These are phyloP conservation scores for Penstemon newberryi DNA, from an alignment of 257 asterid genomes.

Conservation along the genomic window DNA sequence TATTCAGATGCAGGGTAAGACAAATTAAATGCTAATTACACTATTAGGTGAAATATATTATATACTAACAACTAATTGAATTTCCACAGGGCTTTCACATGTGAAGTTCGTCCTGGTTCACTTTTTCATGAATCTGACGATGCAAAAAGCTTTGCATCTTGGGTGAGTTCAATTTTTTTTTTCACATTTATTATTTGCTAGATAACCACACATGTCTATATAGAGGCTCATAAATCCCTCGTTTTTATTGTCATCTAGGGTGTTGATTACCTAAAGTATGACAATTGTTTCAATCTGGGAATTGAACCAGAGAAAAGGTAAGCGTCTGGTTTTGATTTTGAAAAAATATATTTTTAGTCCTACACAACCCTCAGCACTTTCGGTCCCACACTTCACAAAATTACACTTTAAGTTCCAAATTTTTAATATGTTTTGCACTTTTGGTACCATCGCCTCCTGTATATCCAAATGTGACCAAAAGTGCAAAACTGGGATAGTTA, in stretches of 20 bases:
- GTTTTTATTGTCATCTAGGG: slow-evolving; percentile 49
- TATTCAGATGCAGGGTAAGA: slow-evolving; percentile 99
- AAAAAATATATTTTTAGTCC: too few species aligned
- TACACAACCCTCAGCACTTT: too few species aligned
- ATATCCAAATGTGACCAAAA: too few species aligned
- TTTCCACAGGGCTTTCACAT: slow-evolving; percentile 64
- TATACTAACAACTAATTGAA: slow-evolving; percentile 23
- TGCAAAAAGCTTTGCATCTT: slow-evolving; percentile 80
- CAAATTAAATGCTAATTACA: slow-evolving; percentile 7
- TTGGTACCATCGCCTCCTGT: too few species aligned
- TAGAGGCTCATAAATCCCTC: slow-evolving; percentile 22
- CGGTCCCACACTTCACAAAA: too few species aligned
- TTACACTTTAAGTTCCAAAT: too few species aligned
- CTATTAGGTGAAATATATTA: not conserved
- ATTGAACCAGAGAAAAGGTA: slow-evolving; percentile 79
- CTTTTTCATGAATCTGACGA: slow-evolving; percentile 80
- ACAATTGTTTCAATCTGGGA: slow-evolving; percentile 95
- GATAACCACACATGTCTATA: not conserved
- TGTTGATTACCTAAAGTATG: slow-evolving; percentile 92
- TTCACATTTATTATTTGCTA: slow-evolving; percentile 6
- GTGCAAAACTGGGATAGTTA: too few species aligned
- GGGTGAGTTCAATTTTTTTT: slow-evolving; percentile 61
- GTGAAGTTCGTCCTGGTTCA: slow-evolving; percentile 94
- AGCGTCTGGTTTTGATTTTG: slow-evolving; percentile 15
- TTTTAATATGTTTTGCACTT: too few species aligned